A percentile compares a stretch with the other conserved stretches of the same genome.
phyloP scores from a whole-genome alignment of 2,329 filamentous ascomycete species.

The Pseudogymnoascus destructans region DNA sequence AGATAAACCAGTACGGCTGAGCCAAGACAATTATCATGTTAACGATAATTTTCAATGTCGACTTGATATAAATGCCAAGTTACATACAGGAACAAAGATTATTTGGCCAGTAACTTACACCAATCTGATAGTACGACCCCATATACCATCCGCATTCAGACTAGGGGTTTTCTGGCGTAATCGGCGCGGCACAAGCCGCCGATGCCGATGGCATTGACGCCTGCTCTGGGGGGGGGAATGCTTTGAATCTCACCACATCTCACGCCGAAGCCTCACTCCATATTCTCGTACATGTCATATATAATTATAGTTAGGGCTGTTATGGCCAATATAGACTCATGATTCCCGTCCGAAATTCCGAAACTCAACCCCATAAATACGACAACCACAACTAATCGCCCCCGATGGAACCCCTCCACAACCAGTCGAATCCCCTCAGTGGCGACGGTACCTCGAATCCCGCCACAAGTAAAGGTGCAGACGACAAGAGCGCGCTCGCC shows the following conservation, averaged over 20 bases:
- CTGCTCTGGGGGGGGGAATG: neutral
- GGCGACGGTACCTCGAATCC: neutral
- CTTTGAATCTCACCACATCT: neutral
- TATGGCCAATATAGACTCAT: slow-evolving; percentile 2
- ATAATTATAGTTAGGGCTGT: neutral
- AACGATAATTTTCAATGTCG: neutral
- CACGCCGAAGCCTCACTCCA: neutral
- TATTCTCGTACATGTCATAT: slow-evolving; percentile 1
- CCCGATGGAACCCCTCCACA: slow-evolving; percentile 3
- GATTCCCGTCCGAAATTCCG: neutral
- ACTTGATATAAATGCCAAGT: neutral
- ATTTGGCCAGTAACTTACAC: neutral
- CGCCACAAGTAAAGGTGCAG: neutral
- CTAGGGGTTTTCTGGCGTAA: neutral
- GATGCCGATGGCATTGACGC: neutral
- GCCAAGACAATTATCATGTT: neutral
- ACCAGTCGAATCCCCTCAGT: neutral
- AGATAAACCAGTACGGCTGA: neutral
- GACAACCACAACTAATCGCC: neutral
- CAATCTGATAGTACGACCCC: neutral
- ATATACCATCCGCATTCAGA: neutral
- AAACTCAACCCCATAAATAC: neutral
- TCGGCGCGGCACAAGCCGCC: neutral
- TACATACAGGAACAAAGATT: neutral
- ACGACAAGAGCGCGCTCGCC: neutral